These are phyloP conservation scores for Penicillium verrucosum DNA, from an alignment of 2,329 filamentous ascomycete genomes.

Conservation along the genomic window DNA sequence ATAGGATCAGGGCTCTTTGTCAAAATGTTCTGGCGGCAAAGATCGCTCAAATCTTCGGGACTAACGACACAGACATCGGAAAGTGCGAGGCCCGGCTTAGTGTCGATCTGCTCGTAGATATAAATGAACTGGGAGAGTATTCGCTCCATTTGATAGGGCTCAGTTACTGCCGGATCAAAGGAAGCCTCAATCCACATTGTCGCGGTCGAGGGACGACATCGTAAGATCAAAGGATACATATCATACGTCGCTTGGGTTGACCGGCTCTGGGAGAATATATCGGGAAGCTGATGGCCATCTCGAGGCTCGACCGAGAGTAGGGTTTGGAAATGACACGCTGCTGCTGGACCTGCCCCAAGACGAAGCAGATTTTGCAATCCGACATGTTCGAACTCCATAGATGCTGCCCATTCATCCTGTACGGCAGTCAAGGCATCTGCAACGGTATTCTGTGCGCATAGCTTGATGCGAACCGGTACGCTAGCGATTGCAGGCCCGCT, in stretches of 20 bases:
- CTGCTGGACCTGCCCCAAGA: constrained; percentile 13
- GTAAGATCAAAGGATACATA: constrained; percentile 12
- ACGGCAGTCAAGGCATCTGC: neutral
- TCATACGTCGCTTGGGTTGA: constrained; percentile 7
- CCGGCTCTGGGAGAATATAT: constrained; percentile 4
- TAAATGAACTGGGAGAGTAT: constrained; percentile 9
- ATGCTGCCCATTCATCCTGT: constrained; percentile 9
- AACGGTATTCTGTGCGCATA: neutral
- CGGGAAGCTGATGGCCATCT: constrained; percentile 3
- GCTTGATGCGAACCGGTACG: constrained; percentile 1
- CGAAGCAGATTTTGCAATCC: constrained; percentile 19
- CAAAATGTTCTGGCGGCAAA: neutral
- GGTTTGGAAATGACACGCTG: constrained; percentile 20
- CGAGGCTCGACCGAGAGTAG: constrained; percentile 16
- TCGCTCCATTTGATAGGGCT: constrained; percentile 6
- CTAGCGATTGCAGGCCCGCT: constrained; percentile 11
- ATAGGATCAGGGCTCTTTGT: neutral
- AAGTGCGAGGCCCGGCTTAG: neutral
- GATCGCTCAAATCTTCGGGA: neutral
- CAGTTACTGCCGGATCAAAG: constrained; percentile 13
- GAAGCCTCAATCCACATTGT: constrained; percentile 7
- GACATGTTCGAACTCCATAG: constrained; percentile 14
- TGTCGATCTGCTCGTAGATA: constrained; percentile 13
- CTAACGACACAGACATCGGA: neutral
- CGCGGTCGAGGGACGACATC: constrained; percentile 2